phyloP scores from a whole-genome alignment of 108 stramenopile genomes.

The Discostella stelligeroides region DNA sequence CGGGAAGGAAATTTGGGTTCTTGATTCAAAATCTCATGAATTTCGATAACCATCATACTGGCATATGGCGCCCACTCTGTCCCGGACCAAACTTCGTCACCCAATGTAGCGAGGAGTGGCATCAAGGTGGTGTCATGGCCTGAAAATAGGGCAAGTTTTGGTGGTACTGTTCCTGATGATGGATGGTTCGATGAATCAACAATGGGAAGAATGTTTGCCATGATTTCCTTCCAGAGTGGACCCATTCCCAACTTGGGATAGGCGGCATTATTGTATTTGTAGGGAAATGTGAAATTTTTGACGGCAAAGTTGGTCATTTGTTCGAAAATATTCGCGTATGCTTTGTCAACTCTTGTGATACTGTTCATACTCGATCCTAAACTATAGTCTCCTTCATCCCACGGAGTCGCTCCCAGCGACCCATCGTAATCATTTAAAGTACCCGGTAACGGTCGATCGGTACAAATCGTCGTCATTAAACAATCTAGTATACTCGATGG shows the following conservation, averaged over 20 bases:
- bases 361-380: constrained; percentile 4
- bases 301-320: constrained; percentile 43
- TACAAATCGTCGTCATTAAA: constrained; percentile 88
- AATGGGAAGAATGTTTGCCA: constrained; percentile 57
- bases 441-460: constrained; percentile 73
- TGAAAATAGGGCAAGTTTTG: constrained; percentile 66
- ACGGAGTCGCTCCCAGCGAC: constrained; percentile 24
- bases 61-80: constrained; percentile 83
- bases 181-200: constrained; percentile 28
- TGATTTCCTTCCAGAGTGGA: constrained; percentile 28
- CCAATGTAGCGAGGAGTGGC: constrained; percentile 78
- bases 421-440: constrained; percentile 67
- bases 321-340: constrained; percentile 49
- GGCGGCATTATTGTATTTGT: constrained; percentile 57
- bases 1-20: constrained; percentile 41
- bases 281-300: constrained; percentile 34
- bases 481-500: constrained; percentile 68
- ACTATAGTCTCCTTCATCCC: constrained; percentile 5
- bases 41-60: constrained; percentile 76
- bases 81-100: constrained; percentile 65
- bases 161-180: constrained; percentile 8
- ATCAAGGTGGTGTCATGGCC: constrained; percentile 90
- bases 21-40: constrained; percentile 41
- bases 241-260: constrained; percentile 66
- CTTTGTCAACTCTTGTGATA: constrained; percentile 1